Evolutionary conservation across 129 eudicot genomes (phyloP), one percentile per base, ranked within the genome.

Genomic region (Centaurea solstitialis): DNA sequence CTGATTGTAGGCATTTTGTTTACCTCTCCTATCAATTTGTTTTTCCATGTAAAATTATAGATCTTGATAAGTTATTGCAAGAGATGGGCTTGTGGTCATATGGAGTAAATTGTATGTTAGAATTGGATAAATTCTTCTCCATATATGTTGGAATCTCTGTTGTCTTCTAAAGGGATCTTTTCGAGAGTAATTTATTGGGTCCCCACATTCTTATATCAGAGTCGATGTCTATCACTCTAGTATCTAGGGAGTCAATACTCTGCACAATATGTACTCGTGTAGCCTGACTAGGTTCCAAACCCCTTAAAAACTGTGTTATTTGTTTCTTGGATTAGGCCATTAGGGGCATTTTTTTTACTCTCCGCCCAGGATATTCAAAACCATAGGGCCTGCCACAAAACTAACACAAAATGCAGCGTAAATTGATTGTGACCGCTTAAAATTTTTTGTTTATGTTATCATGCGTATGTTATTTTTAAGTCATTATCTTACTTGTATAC

Each of bases 31-130:
- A 66, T 28, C 17, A 7, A 43, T 10, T 73, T 68, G 1, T 20
- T 43, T 43, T 65, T 80, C 43, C 75, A 24, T 26, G 26, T 43
- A 64, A 9, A 64, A 30, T 64, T 73, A 12, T 18, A 57, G 79
- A 57, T 75, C 20, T 75, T 30, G 70, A 75, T 75, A 76, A 2
- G 22, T 17, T 57, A 57, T 57, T n/a, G 12, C 69, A 53, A n/a
- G 61, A 20, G n/a, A 79, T 59, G 41, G 82, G 24, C 76, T 35
- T 23, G 23, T 70, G 69, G 68, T 70, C 70, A 70, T 79, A 21
- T 72, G 71, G 72, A 23, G 64, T 79, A 33, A 33, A 33, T 33
- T 33, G 37, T 33, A 33, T 41, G 47, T 7, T 41, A 41, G 47
- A 41, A 13, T 41, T 41, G 47, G 10, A 8, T 9, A 12, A 41